Evolutionary conservation across 1,284 basidiomycete species (phyloP).

Genomic region (Cryptococcus neoformans): DNA sequence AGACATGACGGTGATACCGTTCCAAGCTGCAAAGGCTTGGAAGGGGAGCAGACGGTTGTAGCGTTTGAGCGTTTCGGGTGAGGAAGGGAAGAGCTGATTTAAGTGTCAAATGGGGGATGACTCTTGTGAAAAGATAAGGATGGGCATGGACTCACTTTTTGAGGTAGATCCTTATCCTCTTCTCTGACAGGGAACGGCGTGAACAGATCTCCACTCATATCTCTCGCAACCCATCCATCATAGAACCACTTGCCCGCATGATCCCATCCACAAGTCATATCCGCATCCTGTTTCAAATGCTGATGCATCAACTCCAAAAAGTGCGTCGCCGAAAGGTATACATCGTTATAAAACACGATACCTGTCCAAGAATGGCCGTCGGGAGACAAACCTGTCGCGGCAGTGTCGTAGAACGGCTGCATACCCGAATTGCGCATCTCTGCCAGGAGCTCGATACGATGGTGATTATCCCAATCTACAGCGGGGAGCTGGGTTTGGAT

Average conservation of each 20-base stretch:
- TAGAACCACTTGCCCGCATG: slow-evolving; percentile 51
- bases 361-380: slow-evolving; percentile 43
- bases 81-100: slow-evolving; percentile 38
- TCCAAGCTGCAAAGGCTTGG: slow-evolving; percentile 57
- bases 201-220: slow-evolving; percentile 47
- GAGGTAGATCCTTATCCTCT: slow-evolving; percentile 40
- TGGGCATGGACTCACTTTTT: slow-evolving; percentile 33
- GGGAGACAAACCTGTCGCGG: slow-evolving; percentile 31
- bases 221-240: slow-evolving; percentile 52
- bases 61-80: slow-evolving; percentile 32
- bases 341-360: slow-evolving; percentile 52
- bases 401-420: slow-evolving; percentile 42
- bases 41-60: slow-evolving; percentile 42
- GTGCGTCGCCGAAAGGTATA: slow-evolving; percentile 49
- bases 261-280: slow-evolving; percentile 52
- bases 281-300: slow-evolving; percentile 47
- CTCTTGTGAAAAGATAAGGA: neutral
- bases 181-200: slow-evolving; percentile 46
- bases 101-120: neutral
- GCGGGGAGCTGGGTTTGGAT: slow-evolving; percentile 35
- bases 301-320: slow-evolving; percentile 51
- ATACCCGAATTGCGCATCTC: slow-evolving; percentile 50
- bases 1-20: slow-evolving; percentile 53
- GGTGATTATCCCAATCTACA: slow-evolving; percentile 37
- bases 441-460: slow-evolving; percentile 49